phyloP scores from a whole-genome alignment of 1,139 yeast species.

The Suhomyces chickasaworum region DNA sequence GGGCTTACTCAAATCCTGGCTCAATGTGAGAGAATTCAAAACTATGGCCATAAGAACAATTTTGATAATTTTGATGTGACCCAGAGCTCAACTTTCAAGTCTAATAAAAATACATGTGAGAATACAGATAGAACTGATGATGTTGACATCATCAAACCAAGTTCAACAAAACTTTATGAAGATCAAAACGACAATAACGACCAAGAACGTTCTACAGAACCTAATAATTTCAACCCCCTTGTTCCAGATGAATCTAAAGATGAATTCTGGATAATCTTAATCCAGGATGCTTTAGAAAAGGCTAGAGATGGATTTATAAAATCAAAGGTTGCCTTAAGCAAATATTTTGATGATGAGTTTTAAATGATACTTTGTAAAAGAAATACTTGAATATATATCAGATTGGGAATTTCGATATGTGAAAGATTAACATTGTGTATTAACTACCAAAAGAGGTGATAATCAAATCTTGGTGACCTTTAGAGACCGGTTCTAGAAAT shows the following conservation, averaged over 20 bases:
- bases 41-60: constrained; percentile 65
- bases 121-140: constrained; percentile 1
- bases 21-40: constrained; percentile 92
- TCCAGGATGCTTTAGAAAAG: constrained; percentile 55
- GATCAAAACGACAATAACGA: constrained; percentile 11
- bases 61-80: constrained; percentile 43
- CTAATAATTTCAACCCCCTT: background rate
- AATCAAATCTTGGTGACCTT: no score
- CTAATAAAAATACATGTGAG: background rate
- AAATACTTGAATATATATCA: background rate
- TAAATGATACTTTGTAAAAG: constrained; percentile 19
- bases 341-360: constrained; percentile 56
- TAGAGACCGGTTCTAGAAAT: no score
- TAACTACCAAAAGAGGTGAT: no score
- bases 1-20: constrained; percentile 81
- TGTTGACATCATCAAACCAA: constrained; percentile 2
- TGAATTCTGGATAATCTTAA: constrained; percentile 52
- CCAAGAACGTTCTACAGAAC: constrained; percentile 8
- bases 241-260: constrained; percentile 27
- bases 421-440: no score
- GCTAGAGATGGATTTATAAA: constrained; percentile 60
- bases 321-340: constrained; percentile 59
- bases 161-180: constrained; percentile 3
- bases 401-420: background rate
- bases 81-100: constrained; percentile 9